These are phyloP conservation scores for Populus simonii DNA, from an alignment of 345 rosid species.

Conservation along the genomic window DNA sequence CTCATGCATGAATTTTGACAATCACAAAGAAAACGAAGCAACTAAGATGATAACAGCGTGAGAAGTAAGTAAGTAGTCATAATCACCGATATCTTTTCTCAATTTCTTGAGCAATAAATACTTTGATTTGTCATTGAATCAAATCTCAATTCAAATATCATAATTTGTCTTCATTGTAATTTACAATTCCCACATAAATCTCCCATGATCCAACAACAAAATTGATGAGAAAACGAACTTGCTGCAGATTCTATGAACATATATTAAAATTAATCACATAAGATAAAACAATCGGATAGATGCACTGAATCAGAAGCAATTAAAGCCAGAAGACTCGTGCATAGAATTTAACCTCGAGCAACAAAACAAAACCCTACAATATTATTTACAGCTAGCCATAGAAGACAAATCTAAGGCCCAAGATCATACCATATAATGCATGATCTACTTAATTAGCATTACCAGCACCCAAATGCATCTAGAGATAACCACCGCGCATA, in stretches of 20 bases:
- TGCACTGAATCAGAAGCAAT: neutral
- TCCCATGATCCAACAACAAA: neutral
- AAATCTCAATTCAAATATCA: neutral
- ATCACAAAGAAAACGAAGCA: neutral
- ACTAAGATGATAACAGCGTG: neutral
- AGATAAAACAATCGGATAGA: neutral
- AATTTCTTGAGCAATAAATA: no score
- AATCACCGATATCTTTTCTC: neutral
- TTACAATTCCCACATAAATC: neutral
- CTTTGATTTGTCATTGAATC: neutral
- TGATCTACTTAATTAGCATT: neutral
- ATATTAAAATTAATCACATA: no score
- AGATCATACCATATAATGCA: neutral
- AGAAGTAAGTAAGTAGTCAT: neutral
- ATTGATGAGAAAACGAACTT: neutral
- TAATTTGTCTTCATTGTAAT: neutral
- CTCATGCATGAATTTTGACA: neutral
- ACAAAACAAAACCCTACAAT: neutral
- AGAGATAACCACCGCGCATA: conserved; percentile 1
- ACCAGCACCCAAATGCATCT: neutral
- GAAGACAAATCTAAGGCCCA: conserved; percentile 6
- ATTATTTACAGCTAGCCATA: conserved; percentile 13
- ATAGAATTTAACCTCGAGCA: neutral
- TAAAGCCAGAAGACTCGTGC: neutral
- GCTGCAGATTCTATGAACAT: neutral